A percentile compares a stretch with the other conserved stretches of the same genome.
phyloP scores from a whole-genome alignment of 1,139 yeast species.

The Geotrichum restrictum region DNA sequence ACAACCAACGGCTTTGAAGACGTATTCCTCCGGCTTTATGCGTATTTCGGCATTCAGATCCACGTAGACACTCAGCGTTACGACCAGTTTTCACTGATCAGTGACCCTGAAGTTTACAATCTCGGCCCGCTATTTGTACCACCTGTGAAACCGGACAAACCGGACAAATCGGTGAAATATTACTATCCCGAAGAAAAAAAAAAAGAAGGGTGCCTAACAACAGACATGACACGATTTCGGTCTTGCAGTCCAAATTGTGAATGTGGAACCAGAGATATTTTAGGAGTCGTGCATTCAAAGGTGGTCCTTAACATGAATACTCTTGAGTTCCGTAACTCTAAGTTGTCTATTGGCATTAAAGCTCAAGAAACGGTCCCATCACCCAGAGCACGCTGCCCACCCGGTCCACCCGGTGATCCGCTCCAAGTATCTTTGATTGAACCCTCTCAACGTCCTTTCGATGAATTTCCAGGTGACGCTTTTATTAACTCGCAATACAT shows the following conservation, averaged over 20 bases:
- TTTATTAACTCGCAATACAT: slow-evolving; percentile 21
- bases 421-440: slow-evolving; percentile 12
- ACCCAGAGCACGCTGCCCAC: too few species aligned
- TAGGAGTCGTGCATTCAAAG: slow-evolving; percentile 12
- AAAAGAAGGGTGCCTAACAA: slow-evolving; percentile 29
- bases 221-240: slow-evolving; percentile 36
- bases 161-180: not conserved
- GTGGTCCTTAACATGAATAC: too few species aligned
- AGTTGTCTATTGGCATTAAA: slow-evolving; percentile 22
- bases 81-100: slow-evolving; percentile 29
- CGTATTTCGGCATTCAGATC: slow-evolving; percentile 38
- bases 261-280: slow-evolving; percentile 23
- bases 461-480: too few species aligned
- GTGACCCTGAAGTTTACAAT: slow-evolving; percentile 18
- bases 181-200: slow-evolving; percentile 13
- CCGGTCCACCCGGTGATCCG: slow-evolving; percentile 22
- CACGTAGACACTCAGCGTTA: slow-evolving; percentile 37
- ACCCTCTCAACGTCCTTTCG: slow-evolving; percentile 11
- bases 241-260: slow-evolving; percentile 35
- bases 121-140: slow-evolving; percentile 16
- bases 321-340: too few species aligned
- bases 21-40: slow-evolving; percentile 46
- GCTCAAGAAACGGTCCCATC: too few species aligned
- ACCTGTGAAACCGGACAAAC: not conserved
- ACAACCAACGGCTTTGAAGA: slow-evolving; percentile 55